Evolutionary conservation across 768 basidiomycete species (phyloP), one percentile per base, ranked within the genome.

Genomic region (Infundibulicybe gibba): DNA sequence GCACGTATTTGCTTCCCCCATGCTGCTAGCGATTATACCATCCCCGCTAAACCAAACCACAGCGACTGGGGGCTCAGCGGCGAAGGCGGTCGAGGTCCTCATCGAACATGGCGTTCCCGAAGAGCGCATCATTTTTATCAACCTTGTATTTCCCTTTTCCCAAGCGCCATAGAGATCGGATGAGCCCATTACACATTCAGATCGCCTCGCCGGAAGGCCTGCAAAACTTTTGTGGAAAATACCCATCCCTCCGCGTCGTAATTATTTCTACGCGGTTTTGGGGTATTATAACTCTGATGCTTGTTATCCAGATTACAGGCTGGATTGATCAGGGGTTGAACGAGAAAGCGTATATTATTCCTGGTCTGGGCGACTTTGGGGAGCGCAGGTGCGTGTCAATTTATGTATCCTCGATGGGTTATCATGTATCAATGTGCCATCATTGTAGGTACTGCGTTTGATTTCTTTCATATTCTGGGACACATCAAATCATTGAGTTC

Each of bases 21-120:
- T n/a, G n/a, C n/a, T 5, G 31, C 15, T n/a, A 25, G 16, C 37
- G 19, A 5, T n/a, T 2, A 8, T 38, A 13, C 41, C 32, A 2
- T 14, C 6, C 32, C 49, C 47, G 42, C 33, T 41, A 32, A 30
- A 43, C 37, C 21, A 39, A 12, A 53, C 31, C 48, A 25, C 8
- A 79, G 95, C 95, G 0, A 98, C 95, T 1, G 97, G 97, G 19
- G 97, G 97, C 39, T 97, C 94, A 4, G 95, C 94, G 6, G n/a
- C n/a, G n/a, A n/a, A 98, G 62, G 97, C 97, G 0, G 88, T 97
- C 43, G 95, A 98, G 62, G 89, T 98, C 3, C 74, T 99, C 11
- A 83, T 87, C 65, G 89, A 92, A 40, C 85, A 93, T 58, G 91
- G 90, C 15, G n/a, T n/a, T n/a, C 86, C 90, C 13, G 92, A 97